phyloP scores from a whole-genome alignment of 1,284 basidiomycete genomes.

The Pseudozyma tsukubaensis region DNA sequence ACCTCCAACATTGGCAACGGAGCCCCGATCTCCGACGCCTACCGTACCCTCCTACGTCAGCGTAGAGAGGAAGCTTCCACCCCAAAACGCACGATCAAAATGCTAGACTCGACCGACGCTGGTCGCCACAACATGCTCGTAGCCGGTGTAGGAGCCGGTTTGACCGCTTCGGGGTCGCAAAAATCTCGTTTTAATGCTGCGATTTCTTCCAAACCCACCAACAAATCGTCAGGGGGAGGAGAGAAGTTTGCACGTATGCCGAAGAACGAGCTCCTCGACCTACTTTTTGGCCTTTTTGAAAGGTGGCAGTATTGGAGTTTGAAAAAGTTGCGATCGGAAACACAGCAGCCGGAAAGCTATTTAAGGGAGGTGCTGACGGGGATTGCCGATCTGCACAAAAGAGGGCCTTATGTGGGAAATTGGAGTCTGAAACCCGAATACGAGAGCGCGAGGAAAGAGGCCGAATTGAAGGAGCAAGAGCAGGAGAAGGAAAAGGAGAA shows the following conservation, averaged over 20 bases:
- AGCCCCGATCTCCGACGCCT: slow-evolving; percentile 67
- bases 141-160: slow-evolving; percentile 59
- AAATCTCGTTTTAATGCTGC: slow-evolving; percentile 52
- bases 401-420: slow-evolving; percentile 74
- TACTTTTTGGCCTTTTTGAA: slow-evolving; percentile 83
- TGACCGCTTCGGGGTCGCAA: slow-evolving; percentile 11
- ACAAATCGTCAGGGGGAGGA: slow-evolving; percentile 1
- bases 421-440: slow-evolving; percentile 69
- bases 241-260: slow-evolving; percentile 89
- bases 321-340: slow-evolving; percentile 80
- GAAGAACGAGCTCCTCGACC: slow-evolving; percentile 85
- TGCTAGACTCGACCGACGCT: slow-evolving; percentile 69
- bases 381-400: slow-evolving; percentile 83
- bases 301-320: slow-evolving; percentile 85
- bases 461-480: slow-evolving; percentile 22
- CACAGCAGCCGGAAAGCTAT: slow-evolving; percentile 90
- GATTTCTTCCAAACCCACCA: slow-evolving; percentile 25
- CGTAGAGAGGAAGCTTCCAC: slow-evolving; percentile 69
- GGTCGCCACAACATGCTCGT: slow-evolving; percentile 69
- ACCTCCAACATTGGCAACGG: slow-evolving; percentile 43
- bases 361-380: slow-evolving; percentile 86
- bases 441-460: slow-evolving; percentile 19
- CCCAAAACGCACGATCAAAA: slow-evolving; percentile 70
- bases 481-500: not conserved
- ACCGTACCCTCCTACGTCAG: slow-evolving; percentile 70